A percentile compares a stretch with the other conserved stretches of the same genome.
Conservation (phyloP, 306 rosid genomes). For the Lagenaria siceraria region DNA sequence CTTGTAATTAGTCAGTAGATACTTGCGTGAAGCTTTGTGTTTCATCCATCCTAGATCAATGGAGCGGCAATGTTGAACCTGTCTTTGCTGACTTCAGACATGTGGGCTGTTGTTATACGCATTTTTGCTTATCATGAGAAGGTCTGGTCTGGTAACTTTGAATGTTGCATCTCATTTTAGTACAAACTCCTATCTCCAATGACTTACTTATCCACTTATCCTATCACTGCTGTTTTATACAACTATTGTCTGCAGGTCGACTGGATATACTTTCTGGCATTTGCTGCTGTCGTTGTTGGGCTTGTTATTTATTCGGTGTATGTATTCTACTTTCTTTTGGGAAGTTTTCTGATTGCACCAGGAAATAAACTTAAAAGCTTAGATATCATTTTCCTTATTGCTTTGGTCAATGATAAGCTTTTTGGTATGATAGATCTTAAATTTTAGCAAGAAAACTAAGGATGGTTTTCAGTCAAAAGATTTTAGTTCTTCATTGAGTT, state of each 20-base stretch:
- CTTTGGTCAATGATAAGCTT: too few species aligned
- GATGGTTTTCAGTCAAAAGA: too few species aligned
- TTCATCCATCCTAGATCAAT: conserved; percentile 30
- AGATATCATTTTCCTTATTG: too few species aligned
- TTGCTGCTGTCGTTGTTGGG: conserved; percentile 57
- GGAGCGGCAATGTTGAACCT: conserved; percentile 96
- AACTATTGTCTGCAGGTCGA: conserved; percentile 49
- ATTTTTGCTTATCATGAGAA: conserved; percentile 78
- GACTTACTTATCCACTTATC: neutral
- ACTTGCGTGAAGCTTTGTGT: neutral
- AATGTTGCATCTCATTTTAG: neutral
- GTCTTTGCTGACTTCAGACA: conserved; percentile 94
- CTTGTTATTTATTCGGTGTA: conserved; percentile 82
- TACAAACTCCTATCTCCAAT: neutral
- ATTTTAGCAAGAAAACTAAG: too few species aligned
- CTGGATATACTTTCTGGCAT: conserved; percentile 88
- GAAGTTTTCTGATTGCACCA: neutral
- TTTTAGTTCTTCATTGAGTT: too few species aligned
- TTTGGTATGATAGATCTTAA: too few species aligned
- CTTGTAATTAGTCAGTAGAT: neutral
- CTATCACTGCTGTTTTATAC: neutral
- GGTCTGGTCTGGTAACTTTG: conserved; percentile 47
- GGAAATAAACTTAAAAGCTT: neutral
- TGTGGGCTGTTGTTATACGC: conserved; percentile 96
- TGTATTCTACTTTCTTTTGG: conserved; percentile 3